These are phyloP conservation scores for Capronia americana DNA, from an alignment of 2,329 filamentous ascomycete species.

Conservation along the genomic window DNA sequence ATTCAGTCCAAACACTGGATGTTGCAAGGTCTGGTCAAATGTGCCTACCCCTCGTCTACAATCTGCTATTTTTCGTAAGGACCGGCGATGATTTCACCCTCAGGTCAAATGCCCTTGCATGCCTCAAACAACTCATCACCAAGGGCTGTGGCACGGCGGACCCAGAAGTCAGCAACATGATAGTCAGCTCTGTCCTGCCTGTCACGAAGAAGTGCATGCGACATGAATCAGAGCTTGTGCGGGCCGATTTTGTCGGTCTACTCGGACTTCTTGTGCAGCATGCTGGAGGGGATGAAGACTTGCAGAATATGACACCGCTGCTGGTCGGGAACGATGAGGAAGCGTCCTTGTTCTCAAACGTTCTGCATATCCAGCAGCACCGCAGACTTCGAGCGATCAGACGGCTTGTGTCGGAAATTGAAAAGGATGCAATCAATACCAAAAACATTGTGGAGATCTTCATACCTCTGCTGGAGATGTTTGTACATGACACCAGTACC, in stretches of 20 bases:
- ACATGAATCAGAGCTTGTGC: slow-evolving; percentile 81
- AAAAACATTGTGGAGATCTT: slow-evolving; percentile 85
- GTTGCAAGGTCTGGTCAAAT: slow-evolving; percentile 67
- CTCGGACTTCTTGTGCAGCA: slow-evolving; percentile 77
- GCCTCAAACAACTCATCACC: slow-evolving; percentile 78
- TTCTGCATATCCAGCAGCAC: slow-evolving; percentile 87
- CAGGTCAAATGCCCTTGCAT: slow-evolving; percentile 79
- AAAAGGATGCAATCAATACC: slow-evolving; percentile 69
- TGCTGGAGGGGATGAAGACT: slow-evolving; percentile 71
- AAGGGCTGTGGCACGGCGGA: slow-evolving; percentile 57
- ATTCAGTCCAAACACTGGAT: slow-evolving; percentile 68
- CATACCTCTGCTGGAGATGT: slow-evolving; percentile 90
- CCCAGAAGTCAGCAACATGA: slow-evolving; percentile 60
- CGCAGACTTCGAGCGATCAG: slow-evolving; percentile 84
- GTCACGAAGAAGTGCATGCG: slow-evolving; percentile 77
- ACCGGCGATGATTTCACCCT: slow-evolving; percentile 89
- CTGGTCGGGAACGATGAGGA: slow-evolving; percentile 76
- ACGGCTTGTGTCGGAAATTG: slow-evolving; percentile 73
- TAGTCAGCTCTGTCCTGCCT: slow-evolving; percentile 72
- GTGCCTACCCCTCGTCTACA: slow-evolving; percentile 88
- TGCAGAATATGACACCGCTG: slow-evolving; percentile 76
- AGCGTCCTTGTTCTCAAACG: slow-evolving; percentile 88
- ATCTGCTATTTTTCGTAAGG: slow-evolving; percentile 84
- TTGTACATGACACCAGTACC: slow-evolving; percentile 82
- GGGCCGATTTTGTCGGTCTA: slow-evolving; percentile 79